phyloP scores from a whole-genome alignment of 192 early-diverging fungal species.

The Entomortierella beljakovae region DNA sequence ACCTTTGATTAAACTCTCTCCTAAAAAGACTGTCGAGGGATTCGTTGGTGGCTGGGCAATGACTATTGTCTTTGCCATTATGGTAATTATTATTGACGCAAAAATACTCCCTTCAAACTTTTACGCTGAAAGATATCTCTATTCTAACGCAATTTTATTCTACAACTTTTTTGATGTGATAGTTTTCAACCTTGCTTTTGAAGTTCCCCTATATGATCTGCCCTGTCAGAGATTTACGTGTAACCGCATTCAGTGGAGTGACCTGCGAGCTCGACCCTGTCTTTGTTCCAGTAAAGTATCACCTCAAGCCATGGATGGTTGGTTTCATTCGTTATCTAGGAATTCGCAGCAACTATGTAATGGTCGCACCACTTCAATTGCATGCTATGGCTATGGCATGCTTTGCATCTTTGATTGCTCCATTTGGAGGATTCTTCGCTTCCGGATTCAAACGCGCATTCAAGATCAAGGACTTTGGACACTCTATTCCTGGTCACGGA shows the following conservation, averaged over 20 bases:
- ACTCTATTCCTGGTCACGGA: slow-evolving; percentile 98
- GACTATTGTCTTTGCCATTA: slow-evolving; percentile 88
- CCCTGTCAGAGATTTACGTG: slow-evolving; percentile 64
- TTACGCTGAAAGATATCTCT: neutral
- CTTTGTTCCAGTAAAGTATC: slow-evolving; percentile 56
- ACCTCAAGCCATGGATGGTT: slow-evolving; percentile 56
- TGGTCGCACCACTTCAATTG: slow-evolving; percentile 85
- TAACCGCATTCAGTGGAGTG: slow-evolving; percentile 60
- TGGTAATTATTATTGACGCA: slow-evolving; percentile 51
- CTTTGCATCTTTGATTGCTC: slow-evolving; percentile 95
- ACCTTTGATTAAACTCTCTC: slow-evolving; percentile 90
- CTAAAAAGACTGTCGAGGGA: slow-evolving; percentile 99
- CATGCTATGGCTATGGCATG: slow-evolving; percentile 89
- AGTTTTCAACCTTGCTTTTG: slow-evolving; percentile 63
- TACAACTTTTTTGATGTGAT: slow-evolving; percentile 1
- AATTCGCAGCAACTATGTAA: slow-evolving; percentile 56
- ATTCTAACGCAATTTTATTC: neutral
- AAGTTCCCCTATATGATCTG: slow-evolving; percentile 69
- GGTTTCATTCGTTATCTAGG: slow-evolving; percentile 43
- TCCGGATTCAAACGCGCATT: slow-evolving; percentile 97
- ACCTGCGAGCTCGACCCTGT: slow-evolving; percentile 69
- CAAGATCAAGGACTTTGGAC: slow-evolving; percentile 97
- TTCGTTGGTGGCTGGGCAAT: slow-evolving; percentile 90
- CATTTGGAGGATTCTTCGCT: slow-evolving; percentile 99
- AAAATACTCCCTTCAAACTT: neutral